These are phyloP conservation scores for Calocybe cyanea DNA, from an alignment of 768 basidiomycete genomes.

Conservation along the genomic window DNA sequence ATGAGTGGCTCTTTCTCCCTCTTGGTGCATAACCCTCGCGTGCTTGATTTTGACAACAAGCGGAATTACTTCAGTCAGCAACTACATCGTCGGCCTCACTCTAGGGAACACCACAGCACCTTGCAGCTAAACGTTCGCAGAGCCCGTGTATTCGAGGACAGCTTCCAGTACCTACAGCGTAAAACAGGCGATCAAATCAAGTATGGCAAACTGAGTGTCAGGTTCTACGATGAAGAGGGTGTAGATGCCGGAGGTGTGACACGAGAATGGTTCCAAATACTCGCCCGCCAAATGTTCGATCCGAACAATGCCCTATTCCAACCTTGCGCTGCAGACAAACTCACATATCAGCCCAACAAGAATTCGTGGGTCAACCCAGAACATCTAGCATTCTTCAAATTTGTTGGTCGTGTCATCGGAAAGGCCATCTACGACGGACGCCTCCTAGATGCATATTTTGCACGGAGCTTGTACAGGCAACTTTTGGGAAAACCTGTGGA, in stretches of 20 bases:
- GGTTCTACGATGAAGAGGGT: conserved; percentile 96
- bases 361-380: conserved; percentile 93
- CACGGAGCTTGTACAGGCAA: conserved; percentile 93
- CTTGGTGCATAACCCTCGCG: conserved; percentile 91
- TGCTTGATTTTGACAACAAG: conserved; percentile 99
- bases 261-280: conserved; percentile 97
- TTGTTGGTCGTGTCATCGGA: conserved; percentile 95
- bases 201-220: conserved; percentile 92
- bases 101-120: conserved; percentile 77
- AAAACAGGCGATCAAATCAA: conserved; percentile 96
- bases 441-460: conserved; percentile 96
- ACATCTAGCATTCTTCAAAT: conserved; percentile 97
- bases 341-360: conserved; percentile 95
- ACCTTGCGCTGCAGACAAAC: conserved; percentile 91
- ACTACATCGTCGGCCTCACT: conserved; percentile 76
- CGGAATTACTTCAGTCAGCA: conserved; percentile 94
- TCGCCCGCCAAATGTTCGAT: conserved; percentile 98
- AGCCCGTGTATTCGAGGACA: conserved; percentile 94
- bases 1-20: conserved; percentile 99
- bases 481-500: conserved; percentile 92
- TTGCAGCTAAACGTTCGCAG: conserved; percentile 88
- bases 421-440: conserved; percentile 98
- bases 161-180: conserved; percentile 87
- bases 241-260: conserved; percentile 98
- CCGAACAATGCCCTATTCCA: conserved; percentile 98